phyloP scores from a whole-genome alignment of 805 yeast genomes.

The Blastobotrys mokoenaii region DNA sequence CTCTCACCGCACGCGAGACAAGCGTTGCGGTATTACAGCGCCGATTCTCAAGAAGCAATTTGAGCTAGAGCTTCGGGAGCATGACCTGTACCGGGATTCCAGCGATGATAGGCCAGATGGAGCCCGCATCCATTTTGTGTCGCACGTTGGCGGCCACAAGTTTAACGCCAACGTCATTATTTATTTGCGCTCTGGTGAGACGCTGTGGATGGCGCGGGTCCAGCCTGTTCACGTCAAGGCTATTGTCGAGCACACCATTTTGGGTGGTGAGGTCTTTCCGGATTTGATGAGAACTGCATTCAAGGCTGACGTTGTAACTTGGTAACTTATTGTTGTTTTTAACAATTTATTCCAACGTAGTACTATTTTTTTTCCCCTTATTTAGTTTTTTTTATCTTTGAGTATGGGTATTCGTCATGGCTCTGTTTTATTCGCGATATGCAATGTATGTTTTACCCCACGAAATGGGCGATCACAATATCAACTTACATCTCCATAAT shows the following conservation, averaged over 20 bases:
- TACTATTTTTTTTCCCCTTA: neutral
- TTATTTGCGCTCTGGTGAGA: slow-evolving; percentile 63
- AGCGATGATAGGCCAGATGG: slow-evolving; percentile 74
- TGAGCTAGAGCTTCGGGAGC: slow-evolving; percentile 61
- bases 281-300: slow-evolving; percentile 49
- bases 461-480: no score
- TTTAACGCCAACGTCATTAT: slow-evolving; percentile 83
- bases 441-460: no score
- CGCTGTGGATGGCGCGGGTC: slow-evolving; percentile 83
- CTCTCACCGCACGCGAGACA: slow-evolving; percentile 86
- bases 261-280: slow-evolving; percentile 63
- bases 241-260: slow-evolving; percentile 66
- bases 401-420: neutral
- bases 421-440: no score
- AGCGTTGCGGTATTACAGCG: slow-evolving; percentile 89
- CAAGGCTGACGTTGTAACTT: slow-evolving; percentile 19
- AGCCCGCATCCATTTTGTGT: slow-evolving; percentile 57
- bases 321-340: slow-evolving; percentile 16
- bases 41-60: slow-evolving; percentile 79
- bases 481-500: no score
- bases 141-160: slow-evolving; percentile 96
- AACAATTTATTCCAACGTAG: neutral
- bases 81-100: slow-evolving; percentile 64
- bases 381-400: neutral
- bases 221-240: slow-evolving; percentile 67